phyloP scores from a whole-genome alignment of 352 stramenopile species.

The Peronospora farinosa region DNA sequence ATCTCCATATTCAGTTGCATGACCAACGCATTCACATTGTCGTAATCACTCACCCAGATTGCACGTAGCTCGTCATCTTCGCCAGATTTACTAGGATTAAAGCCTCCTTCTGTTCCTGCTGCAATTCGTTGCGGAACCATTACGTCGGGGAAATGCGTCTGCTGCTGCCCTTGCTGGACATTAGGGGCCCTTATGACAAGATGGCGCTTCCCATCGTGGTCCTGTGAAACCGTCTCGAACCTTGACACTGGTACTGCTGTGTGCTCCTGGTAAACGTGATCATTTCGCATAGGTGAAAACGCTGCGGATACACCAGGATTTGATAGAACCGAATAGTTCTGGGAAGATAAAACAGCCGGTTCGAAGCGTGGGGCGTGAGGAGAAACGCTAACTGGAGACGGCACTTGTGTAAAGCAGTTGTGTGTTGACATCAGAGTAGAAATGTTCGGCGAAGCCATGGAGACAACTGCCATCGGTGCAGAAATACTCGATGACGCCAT shows the following conservation, averaged over 20 bases:
- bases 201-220: slow-evolving; percentile 16
- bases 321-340: slow-evolving; percentile 8
- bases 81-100: slow-evolving; percentile 12
- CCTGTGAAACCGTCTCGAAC: slow-evolving; percentile 26
- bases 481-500: slow-evolving; percentile 13
- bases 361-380: slow-evolving; percentile 13
- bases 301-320: slow-evolving; percentile 1
- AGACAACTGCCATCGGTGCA: slow-evolving; percentile 13
- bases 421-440: slow-evolving; percentile 9
- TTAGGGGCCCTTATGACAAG: slow-evolving; percentile 22
- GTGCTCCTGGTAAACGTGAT: slow-evolving; percentile 12
- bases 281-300: slow-evolving; percentile 7
- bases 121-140: slow-evolving; percentile 19
- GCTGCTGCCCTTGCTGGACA: slow-evolving; percentile 19
- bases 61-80: slow-evolving; percentile 32
- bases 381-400: slow-evolving; percentile 15
- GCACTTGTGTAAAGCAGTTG: slow-evolving; percentile 7
- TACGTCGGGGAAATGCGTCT: slow-evolving; percentile 7
- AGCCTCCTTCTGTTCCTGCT: slow-evolving; percentile 6
- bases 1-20: slow-evolving; percentile 28
- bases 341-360: slow-evolving; percentile 4
- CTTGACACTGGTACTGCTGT: slow-evolving; percentile 4
- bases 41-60: slow-evolving; percentile 36
- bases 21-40: slow-evolving; percentile 32
- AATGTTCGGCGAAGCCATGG: slow-evolving; percentile 12